Base-by-base conservation (phyloP, 2,329 filamentous ascomycete species). In the Alternaria ethzedia region DNA sequence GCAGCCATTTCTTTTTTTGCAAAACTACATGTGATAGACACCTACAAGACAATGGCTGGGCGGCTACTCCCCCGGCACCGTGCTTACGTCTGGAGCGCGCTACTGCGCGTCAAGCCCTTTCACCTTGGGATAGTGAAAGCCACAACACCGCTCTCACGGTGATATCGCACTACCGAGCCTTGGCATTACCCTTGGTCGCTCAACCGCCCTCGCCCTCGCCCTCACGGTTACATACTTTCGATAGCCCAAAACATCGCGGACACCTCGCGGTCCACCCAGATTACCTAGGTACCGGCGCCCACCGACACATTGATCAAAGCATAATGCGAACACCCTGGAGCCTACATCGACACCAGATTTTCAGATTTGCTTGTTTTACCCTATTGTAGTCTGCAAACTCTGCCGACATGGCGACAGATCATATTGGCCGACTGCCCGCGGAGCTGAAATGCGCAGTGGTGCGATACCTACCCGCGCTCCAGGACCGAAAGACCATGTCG, bases 271-370 rank as follows among this genome's bases (percentile, higher is more conserved):
- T 17, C 36, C 12, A 20, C 43, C 17, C 43, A 44, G 43, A 7
- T 44, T 5, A 20, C 21, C 21, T 21, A 21, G 21, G 21, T 21
- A 21, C 3, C 43, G 43, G 43, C 43, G 17, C 43, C 10, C 43
- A 44, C 43, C 43, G 20, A 44, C 32, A 36, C 32, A 0, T 36
- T 36, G 4, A 36, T 9, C 15, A n/a, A 36, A 0, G 32, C 13
- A 36, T 36, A 9, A 36, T 8, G 0, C 0, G 13, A 36, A 36
- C 13, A 36, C 32, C 32, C 32, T n/a, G 32, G 13, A 36, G 32
- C 32, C 32, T 9, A 36, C 15, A 36, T 36, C 1, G 32, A 36
- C 32, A 2, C 32, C 13, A 0, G 32, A 36, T 0, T 1, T 0
- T 36, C 32, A 36, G 32, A n/a, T n/a, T n/a, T n/a, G 1, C 32